Conservation (phyloP, 1,284 basidiomycete genomes). For the Cutaneotrichosporon spelunceum region DNA sequence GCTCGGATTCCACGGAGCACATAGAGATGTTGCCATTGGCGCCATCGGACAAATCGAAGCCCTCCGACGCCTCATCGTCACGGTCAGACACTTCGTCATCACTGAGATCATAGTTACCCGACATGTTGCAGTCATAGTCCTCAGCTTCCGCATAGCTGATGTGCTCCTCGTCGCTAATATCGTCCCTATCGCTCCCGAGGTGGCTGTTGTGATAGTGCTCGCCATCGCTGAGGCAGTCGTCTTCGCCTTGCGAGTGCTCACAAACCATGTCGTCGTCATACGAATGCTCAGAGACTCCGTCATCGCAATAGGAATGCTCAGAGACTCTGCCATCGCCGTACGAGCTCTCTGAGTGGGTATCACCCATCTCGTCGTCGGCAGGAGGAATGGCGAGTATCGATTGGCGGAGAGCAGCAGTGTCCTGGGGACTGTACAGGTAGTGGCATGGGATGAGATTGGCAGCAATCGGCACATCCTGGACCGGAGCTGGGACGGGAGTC, state of each 20-base stretch:
- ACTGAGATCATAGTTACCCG: not conserved
- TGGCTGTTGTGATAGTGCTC: not conserved
- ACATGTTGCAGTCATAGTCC: not conserved
- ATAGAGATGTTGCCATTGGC: not conserved
- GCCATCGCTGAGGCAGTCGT: not conserved
- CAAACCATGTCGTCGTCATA: not conserved
- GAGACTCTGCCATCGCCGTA: conserved; percentile 4
- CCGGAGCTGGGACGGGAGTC: not conserved
- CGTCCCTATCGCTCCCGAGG: not conserved
- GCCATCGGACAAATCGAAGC: not conserved
- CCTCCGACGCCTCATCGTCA: not conserved
- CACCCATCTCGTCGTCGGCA: not conserved
- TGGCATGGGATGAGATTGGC: not conserved
- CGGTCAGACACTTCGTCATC: not conserved
- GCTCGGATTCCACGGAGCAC: not conserved
- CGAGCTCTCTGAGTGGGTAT: not conserved
- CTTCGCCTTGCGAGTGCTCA: not conserved
- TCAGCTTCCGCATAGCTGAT: not conserved
- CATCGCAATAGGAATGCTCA: not conserved
- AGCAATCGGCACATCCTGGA: no score
- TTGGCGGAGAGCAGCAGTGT: not conserved
- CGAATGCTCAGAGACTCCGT: not conserved
- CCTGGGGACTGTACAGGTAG: not conserved
- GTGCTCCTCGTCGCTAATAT: not conserved
- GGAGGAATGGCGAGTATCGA: not conserved